phyloP scores from a whole-genome alignment of 1,139 yeast species.

The Kodamaea alishanica region DNA sequence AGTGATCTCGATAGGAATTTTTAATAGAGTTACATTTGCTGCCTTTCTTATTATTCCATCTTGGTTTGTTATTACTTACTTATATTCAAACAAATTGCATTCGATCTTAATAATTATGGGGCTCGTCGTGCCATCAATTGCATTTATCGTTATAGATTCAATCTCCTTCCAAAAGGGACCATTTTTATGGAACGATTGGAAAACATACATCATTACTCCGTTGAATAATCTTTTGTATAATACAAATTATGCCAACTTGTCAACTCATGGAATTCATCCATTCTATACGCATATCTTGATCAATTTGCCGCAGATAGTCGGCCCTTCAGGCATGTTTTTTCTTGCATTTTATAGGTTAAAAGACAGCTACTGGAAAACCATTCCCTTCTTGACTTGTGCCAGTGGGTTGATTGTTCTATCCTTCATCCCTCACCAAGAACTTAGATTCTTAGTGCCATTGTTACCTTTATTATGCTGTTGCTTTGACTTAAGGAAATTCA shows the following conservation, averaged over 20 bases:
- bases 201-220: constrained; percentile 58
- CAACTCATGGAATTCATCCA: constrained; percentile 81
- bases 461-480: constrained; percentile 69
- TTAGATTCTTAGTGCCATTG: constrained; percentile 75
- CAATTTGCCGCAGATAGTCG: constrained; percentile 76
- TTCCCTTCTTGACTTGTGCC: constrained; percentile 55
- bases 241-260: constrained; percentile 52
- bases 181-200: neutral
- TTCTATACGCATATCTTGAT: constrained; percentile 67
- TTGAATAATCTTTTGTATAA: constrained; percentile 75
- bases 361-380: constrained; percentile 37
- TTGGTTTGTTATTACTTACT: constrained; percentile 35
- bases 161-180: constrained; percentile 5
- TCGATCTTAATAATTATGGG: constrained; percentile 25
- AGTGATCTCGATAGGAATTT: constrained; percentile 61
- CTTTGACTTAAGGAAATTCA: constrained; percentile 40
- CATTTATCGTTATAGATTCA: constrained; percentile 51
- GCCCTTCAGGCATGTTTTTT: constrained; percentile 59
- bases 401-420: constrained; percentile 67
- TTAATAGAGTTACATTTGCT: constrained; percentile 81
- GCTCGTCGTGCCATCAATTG: constrained; percentile 29
- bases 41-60: constrained; percentile 69
- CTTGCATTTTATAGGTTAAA: constrained; percentile 29
- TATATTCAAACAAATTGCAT: constrained; percentile 25
- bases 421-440: constrained; percentile 83